Evolutionary conservation across 1,284 basidiomycete genomes (phyloP), one percentile per base, ranked within the genome.

Genomic region (Schizophyllum commune): DNA sequence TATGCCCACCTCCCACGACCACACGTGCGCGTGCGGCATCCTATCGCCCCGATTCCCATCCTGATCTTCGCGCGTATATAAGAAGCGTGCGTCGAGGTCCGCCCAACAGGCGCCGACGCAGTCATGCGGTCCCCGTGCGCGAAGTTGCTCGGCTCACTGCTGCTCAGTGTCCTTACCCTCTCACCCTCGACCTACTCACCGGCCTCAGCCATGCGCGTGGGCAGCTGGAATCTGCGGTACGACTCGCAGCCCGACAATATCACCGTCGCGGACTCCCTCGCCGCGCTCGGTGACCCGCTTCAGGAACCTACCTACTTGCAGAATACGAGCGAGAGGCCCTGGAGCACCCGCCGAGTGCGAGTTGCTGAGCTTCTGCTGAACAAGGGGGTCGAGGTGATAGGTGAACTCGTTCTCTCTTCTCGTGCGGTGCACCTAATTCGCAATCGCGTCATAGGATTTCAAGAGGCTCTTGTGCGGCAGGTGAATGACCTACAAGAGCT

Each of bases 381-480:
- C 53, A 75, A 77, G 53, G 71, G 70, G 1, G 69, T 79, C 22
- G 70, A 73, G n/a, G 65, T 83, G 32, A 74, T 75, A 52, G 77
- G 73, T 71, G 52, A 27, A 77, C 3, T 57, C 21, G 58, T 55
- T 33, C 8, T 34, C 57, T 56, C 17, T 59, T 22, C 33, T 9
- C n/a, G n/a, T 34, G 19, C 34, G 53, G 7, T 9, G 39, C 4
- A 7, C 51, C n/a, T 4, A 57, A 33, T 52, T 47, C 34, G 32
- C 1, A 27, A 7, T 55, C 54, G 61, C 64, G 47, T 71, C 69
- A 6, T 72, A 77, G 85, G 82, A 8, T 81, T 85, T 66, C 83
- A 88, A 68, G 86, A 88, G 68, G 85, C 81, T 0, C 72, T 86
- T 11, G 70, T 82, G 21, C 72, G 80, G 60, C 87, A 88, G 69